phyloP scores from a whole-genome alignment of 129 eudicot species.

The Artemisia argyi region DNA sequence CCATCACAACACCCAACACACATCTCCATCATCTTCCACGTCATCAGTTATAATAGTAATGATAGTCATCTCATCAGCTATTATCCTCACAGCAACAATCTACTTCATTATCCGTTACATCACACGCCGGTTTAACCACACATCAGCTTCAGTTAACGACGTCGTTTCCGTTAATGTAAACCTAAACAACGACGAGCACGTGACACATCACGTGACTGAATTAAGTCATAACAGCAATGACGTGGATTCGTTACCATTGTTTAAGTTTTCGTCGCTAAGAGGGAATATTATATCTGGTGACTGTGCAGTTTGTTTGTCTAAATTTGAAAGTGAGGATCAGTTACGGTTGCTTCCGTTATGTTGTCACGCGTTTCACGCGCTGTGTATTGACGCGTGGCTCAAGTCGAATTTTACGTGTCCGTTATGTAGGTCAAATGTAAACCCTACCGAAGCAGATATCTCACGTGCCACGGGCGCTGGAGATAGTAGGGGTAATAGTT shows the following conservation, averaged over 20 bases:
- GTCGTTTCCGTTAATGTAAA: slow-evolving; percentile 24
- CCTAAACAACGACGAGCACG: slow-evolving; percentile 5
- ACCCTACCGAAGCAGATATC: slow-evolving; percentile 52
- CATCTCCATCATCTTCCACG: slow-evolving; percentile 25
- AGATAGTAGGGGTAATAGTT: slow-evolving; percentile 37
- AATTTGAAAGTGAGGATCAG: slow-evolving; percentile 58
- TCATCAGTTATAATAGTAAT: slow-evolving; percentile 49
- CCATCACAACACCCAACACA: slow-evolving; percentile 17
- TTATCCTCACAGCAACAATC: slow-evolving; percentile 63
- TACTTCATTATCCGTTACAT: slow-evolving; percentile 67
- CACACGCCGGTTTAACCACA: slow-evolving; percentile 54
- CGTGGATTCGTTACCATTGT: slow-evolving; percentile 55
- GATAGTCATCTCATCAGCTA: slow-evolving; percentile 64
- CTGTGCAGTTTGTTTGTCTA: slow-evolving; percentile 79
- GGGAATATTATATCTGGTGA: slow-evolving; percentile 59
- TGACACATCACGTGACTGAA: slow-evolving; percentile 23
- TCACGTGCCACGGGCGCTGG: slow-evolving; percentile 1
- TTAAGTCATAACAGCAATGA: slow-evolving; percentile 25
- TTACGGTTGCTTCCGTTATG: slow-evolving; percentile 76
- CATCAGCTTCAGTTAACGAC: slow-evolving; percentile 28
- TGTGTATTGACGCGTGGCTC: slow-evolving; percentile 80
- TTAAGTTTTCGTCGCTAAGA: slow-evolving; percentile 59
- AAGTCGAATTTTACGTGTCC: slow-evolving; percentile 71
- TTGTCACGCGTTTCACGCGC: slow-evolving; percentile 86
- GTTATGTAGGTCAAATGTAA: slow-evolving; percentile 67